These are phyloP conservation scores for Heliocybe sulcata DNA, from an alignment of 1,284 basidiomycete species.

Conservation along the genomic window DNA sequence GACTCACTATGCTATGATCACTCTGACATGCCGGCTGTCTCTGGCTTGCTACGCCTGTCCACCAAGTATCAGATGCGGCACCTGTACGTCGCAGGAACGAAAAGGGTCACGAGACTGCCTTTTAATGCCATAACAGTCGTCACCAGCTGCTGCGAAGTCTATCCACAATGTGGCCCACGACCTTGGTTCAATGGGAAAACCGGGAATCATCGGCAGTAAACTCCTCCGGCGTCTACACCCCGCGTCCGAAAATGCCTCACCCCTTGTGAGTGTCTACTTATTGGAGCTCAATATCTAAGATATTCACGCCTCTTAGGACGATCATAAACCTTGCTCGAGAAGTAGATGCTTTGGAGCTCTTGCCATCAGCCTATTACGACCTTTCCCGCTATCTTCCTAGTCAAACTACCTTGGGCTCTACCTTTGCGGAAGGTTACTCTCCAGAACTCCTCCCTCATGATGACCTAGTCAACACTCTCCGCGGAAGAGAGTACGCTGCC, in stretches of 20 bases:
- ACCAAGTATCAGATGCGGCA: constrained; percentile 53
- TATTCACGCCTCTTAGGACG: constrained; percentile 26
- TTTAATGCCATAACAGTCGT: constrained; percentile 18
- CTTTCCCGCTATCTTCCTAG: constrained; percentile 40
- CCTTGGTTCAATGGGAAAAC: constrained; percentile 51
- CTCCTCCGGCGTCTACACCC: constrained; percentile 42
- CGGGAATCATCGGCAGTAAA: constrained; percentile 47
- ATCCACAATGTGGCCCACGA: constrained; percentile 47
- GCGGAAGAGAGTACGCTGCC: constrained; percentile 61
- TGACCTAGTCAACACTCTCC: constrained; percentile 52
- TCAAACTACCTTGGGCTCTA: constrained; percentile 27
- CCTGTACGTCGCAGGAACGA: constrained; percentile 18
- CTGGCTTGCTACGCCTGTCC: constrained; percentile 51
- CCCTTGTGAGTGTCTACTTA: constrained; percentile 43
- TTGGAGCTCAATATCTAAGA: constrained; percentile 16
- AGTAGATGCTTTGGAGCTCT: constrained; percentile 25
- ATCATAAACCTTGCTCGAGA: constrained; percentile 38
- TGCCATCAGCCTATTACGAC: constrained; percentile 46
- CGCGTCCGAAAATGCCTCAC: constrained; percentile 47
- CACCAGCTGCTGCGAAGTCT: constrained; percentile 45
- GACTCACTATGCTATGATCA: constrained; percentile 32
- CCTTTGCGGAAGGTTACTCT: constrained; percentile 16
- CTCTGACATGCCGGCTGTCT: constrained; percentile 40
- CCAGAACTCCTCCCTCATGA: constrained; percentile 32
- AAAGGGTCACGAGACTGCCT: too few species aligned